phyloP scores from a whole-genome alignment of 2,329 filamentous ascomycete genomes.

The Massarina eburnea region DNA sequence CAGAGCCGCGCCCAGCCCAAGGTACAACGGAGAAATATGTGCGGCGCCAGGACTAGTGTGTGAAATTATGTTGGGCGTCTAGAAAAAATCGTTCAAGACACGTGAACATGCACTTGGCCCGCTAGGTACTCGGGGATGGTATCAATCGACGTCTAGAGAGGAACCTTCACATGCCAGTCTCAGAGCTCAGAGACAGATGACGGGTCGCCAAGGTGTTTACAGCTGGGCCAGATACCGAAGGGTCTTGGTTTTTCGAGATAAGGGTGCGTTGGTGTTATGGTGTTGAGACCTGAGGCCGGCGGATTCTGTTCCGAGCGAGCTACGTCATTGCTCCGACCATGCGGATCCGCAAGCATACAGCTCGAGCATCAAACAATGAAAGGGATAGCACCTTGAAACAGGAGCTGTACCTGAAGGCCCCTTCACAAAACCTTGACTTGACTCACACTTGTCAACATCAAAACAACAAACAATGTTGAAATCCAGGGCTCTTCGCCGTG shows the following conservation, averaged over 20 bases:
- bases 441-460: too few species aligned
- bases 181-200: neutral
- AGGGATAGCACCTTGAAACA: too few species aligned
- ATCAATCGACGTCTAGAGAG: too few species aligned
- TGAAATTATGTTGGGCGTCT: neutral
- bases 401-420: too few species aligned
- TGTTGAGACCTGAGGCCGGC: slow-evolving; percentile 1
- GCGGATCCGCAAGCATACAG: slow-evolving; percentile 8
- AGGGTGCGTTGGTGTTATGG: neutral
- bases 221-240: neutral
- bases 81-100: too few species aligned
- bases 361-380: neutral
- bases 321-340: slow-evolving; percentile 7
- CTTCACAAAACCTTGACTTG: too few species aligned
- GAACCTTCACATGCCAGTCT: neutral
- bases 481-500: neutral
- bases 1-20: neutral
- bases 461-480: too few species aligned
- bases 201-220: neutral
- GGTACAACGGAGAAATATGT: neutral
- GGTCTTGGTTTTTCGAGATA: neutral
- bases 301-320: neutral
- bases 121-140: too few species aligned
- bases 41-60: too few species aligned
- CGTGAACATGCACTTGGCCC: too few species aligned